Base-by-base conservation (phyloP, 2,329 filamentous ascomycete genomes). In the Aspergillus novofumigatus region DNA sequence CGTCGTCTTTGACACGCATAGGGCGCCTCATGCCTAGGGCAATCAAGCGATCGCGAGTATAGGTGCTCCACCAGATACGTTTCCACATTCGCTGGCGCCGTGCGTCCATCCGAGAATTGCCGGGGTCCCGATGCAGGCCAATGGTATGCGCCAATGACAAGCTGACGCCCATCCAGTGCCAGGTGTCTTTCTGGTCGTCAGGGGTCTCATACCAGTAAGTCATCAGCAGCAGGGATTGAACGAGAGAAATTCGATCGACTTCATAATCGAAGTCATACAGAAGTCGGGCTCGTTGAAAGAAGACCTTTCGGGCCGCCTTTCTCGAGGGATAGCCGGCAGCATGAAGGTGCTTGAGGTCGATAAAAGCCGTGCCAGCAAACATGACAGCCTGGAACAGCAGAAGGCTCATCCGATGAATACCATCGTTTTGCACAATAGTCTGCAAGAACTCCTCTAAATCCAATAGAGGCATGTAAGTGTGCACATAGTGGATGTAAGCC, bases 141-240 rank as follows among this genome's bases (percentile, higher is more conserved):
- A 97, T 96, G 11, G 92, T 96, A 73, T 96, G 91, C 53, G 92
- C 92, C 49, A 97, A 80, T 11, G 92, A 96, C 58, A 96, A 90
- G 45, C 92, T 93, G 41, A 97, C 91, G 20, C 93, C 93, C 90
- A 97, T 96, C 93, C 92, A 97, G 71, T 97, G 92, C 90, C 93
- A 97, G 49, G 92, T 97, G 72, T 97, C 93, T 74, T 97, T 97
- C 71, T 96, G 91, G 72, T 97, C 93, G 75, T 97, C 92, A 0
- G 92, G 92, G 11, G 91, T 96, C 75, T 97, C 92, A 72, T 97
- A 97, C 89, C 93, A 97, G 73, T 96, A 96, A 3, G 92, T 96
- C 89, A 97, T 92, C 58, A 97, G 82, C 25, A 97, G 81, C 23
- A 97, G 81, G 4, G 90, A 88, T 75, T 97, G 93, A 17, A 97